These are phyloP conservation scores for Rhododendron vialii DNA, from an alignment of 148 eudicot species.

Conservation along the genomic window DNA sequence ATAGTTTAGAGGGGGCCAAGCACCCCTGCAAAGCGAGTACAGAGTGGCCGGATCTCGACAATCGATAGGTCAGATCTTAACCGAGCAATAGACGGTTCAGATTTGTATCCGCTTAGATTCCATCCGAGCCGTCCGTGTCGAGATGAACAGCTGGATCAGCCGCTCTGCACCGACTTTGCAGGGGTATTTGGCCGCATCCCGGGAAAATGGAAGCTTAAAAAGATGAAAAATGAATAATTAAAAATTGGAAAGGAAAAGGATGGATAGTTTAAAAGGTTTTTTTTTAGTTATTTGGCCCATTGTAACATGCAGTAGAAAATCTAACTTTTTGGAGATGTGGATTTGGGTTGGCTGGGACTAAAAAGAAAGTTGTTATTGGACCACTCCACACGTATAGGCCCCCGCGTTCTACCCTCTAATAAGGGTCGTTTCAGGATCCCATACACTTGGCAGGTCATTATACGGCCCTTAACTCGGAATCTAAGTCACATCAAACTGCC, in stretches of 20 bases:
- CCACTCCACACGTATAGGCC: neutral
- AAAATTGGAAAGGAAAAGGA: neutral
- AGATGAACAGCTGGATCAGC: too few relatives aligned
- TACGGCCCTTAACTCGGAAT: neutral
- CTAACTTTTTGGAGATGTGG: neutral
- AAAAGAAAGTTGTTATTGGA: neutral
- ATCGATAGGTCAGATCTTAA: too few relatives aligned
- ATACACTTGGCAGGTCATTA: neutral
- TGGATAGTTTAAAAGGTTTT: neutral
- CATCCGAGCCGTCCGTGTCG: too few relatives aligned
- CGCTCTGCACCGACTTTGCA: too few relatives aligned
- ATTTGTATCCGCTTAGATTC: too few relatives aligned
- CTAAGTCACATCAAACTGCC: neutral
- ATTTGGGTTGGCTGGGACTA: neutral
- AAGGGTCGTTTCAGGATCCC: neutral
- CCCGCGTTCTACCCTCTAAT: slow-evolving; percentile 11
- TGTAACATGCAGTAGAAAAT: neutral
- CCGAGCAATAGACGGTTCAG: too few relatives aligned
- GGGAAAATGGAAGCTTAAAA: neutral
- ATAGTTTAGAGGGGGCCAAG: too few relatives aligned
- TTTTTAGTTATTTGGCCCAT: neutral
- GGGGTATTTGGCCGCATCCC: too few relatives aligned
- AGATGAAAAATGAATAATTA: neutral
- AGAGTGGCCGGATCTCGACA: too few relatives aligned
- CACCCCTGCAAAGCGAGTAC: too few relatives aligned